Base-by-base conservation (phyloP, 805 yeast species). In the Kregervanrija fluxuum region DNA sequence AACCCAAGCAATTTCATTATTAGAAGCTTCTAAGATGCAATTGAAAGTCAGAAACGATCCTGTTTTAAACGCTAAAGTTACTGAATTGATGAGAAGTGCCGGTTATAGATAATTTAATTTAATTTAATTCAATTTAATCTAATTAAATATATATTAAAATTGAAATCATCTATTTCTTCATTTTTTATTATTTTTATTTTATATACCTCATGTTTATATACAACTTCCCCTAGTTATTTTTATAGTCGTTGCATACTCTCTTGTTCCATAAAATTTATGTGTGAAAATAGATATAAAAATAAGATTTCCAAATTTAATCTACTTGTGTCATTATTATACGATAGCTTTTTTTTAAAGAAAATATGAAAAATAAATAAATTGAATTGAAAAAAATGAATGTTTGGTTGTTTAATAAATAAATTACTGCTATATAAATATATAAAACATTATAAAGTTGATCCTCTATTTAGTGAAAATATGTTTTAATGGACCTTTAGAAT, bases 1-100 rank as follows among this genome's bases (percentile, higher is more conserved):
- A 70, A 73, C 85, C 44, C 96, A 88, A 70, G 93, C 96, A 45
- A 81, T 88, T 50, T 82, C 93, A 14, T 85, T 86, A 56, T 90
- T 91, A 48, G 96, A 88, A 69, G 96, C 97, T 51, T 80, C 96
- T 41, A 85, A 85, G 65, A 79, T 89, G 69, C 99, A 93, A 73
- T 69, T 80, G 60, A 79, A 82, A 60, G 78, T 93, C 55, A 80
- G 74, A 67, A 66, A 73, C 43, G 93, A 85, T 60, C 86, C 87
- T 36, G 66, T 73, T 22, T 72, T 84, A 61, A 73, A 77, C 54
- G 68, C 69, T 33, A 82, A 80, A 66, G 77, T 85, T 52, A 73
- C 74, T 49, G 85, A 81, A 64, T 68, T 82, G 38, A 64, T 80
- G 68, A 69, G 70, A 30, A 41, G 33, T 10, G 44, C 47, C 12